Evolutionary conservation across 805 yeast genomes (phyloP).

Genomic region (Teunomyces tritomae): DNA sequence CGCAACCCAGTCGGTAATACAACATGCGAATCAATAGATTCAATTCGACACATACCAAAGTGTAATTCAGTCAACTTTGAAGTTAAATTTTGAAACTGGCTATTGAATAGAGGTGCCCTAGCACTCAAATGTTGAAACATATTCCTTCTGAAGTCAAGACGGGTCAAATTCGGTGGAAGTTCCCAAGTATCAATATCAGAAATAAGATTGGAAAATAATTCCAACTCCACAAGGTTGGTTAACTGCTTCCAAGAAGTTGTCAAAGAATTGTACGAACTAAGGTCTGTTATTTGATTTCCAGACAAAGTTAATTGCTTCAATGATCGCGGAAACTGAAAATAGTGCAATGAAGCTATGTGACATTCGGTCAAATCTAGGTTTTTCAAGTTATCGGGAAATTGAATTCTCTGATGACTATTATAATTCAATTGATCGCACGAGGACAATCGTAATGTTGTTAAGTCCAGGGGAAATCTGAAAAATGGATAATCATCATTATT

Average conservation of each 20-base stretch:
- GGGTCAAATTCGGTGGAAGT: slow-evolving; percentile 14
- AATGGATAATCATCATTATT: slow-evolving; percentile 12
- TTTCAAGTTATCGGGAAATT: slow-evolving; percentile 20
- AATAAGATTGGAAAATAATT: slow-evolving; percentile 23
- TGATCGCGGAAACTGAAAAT: slow-evolving; percentile 23
- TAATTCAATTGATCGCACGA: slow-evolving; percentile 11
- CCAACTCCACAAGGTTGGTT: slow-evolving; percentile 20
- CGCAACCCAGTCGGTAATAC: slow-evolving; percentile 8
- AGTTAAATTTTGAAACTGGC: slow-evolving; percentile 1
- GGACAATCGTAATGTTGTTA: slow-evolving; percentile 20
- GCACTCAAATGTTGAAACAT: slow-evolving; percentile 9
- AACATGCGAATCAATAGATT: slow-evolving; percentile 4
- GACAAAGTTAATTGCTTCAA: slow-evolving; percentile 20
- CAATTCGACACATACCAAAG: slow-evolving; percentile 7
- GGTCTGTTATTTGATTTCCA: slow-evolving; percentile 22
- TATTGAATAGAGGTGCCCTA: slow-evolving; percentile 5
- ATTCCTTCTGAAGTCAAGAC: slow-evolving; percentile 23
- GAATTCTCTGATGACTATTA: slow-evolving; percentile 11
- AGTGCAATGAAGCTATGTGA: slow-evolving; percentile 14
- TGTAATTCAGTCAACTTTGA: slow-evolving; percentile 4
- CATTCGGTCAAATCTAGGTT: slow-evolving; percentile 25
- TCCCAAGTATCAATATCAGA: slow-evolving; percentile 13
- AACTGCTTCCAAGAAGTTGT: slow-evolving; percentile 23
- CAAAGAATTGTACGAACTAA: slow-evolving; percentile 17
- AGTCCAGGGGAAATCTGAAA: slow-evolving; percentile 27